These are phyloP conservation scores for Fusarium xylarioides DNA, from an alignment of 2,329 filamentous ascomycete species.

Conservation along the genomic window DNA sequence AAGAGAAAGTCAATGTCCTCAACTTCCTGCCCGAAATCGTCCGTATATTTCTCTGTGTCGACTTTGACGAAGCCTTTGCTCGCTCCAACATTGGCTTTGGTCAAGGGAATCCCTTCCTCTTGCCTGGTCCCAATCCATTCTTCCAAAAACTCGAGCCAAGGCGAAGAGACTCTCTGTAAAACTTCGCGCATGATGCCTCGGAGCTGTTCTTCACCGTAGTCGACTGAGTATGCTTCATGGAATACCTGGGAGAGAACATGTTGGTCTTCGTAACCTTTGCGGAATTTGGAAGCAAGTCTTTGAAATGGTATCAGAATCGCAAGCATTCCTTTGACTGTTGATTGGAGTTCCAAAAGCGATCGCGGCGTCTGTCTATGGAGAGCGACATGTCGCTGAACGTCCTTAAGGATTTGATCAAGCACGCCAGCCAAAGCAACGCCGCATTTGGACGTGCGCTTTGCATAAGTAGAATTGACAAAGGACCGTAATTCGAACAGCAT, in stretches of 20 bases:
- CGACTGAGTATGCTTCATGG: slow-evolving; percentile 67
- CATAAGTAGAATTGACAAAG: slow-evolving; percentile 59
- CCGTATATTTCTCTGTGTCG: slow-evolving; percentile 61
- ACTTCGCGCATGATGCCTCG: slow-evolving; percentile 73
- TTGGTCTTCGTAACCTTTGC: slow-evolving; percentile 62
- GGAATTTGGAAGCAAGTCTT: slow-evolving; percentile 59
- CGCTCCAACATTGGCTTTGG: slow-evolving; percentile 55
- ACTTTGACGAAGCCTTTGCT: slow-evolving; percentile 69
- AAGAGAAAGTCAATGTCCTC: slow-evolving; percentile 70
- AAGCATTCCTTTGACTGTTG: slow-evolving; percentile 56
- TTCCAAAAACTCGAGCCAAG: slow-evolving; percentile 73
- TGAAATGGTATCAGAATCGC: slow-evolving; percentile 62
- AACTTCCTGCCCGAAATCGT: slow-evolving; percentile 67
- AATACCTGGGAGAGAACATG: slow-evolving; percentile 70
- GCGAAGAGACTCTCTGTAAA: slow-evolving; percentile 67
- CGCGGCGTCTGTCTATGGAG: slow-evolving; percentile 51
- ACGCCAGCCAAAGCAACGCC: slow-evolving; percentile 63
- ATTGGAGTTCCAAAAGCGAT: slow-evolving; percentile 64
- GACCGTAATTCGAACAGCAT: slow-evolving; percentile 56
- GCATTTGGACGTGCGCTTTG: slow-evolving; percentile 54
- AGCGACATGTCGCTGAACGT: slow-evolving; percentile 60
- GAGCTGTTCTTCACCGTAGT: slow-evolving; percentile 70
- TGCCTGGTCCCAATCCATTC: slow-evolving; percentile 78
- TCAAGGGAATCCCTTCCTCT: slow-evolving; percentile 64
- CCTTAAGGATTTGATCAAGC: slow-evolving; percentile 57